Base-by-base conservation (phyloP, 371 early-diverging fungal genomes). In the Rhizopus sp. region DNA sequence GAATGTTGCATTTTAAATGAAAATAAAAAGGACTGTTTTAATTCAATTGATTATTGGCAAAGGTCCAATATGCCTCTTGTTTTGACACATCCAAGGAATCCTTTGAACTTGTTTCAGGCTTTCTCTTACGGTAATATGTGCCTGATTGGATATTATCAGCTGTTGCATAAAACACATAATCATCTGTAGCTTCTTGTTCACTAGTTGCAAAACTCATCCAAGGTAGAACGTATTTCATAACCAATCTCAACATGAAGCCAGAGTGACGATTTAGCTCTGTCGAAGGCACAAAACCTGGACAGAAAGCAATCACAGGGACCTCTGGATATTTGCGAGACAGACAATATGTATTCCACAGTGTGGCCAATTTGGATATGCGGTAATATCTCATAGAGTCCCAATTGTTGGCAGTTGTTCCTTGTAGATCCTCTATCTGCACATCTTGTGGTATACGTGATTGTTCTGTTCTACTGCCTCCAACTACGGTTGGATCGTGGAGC, bases 251-350 rank as follows among this genome's bases (percentile, higher is more conserved):
- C 1, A 63, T 1, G 32, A 57, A 63, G 6, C 55, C 33, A 4
- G 70, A 62, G 15, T 68, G 47, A 7, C 77, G 71, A 30, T 57
- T 56, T n/a, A 77, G 57, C 12, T 40, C 59, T 8, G 77, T 77
- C 1, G 69, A 59, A 23, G 77, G 77, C 7, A 77, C 77, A 67
- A 77, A 77, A 30, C 77, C 77, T 7, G 77, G 77, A 34, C 73
- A 77, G 23, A 77, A 62, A 0, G 65, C 62, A 17, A 53, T 32
- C 0, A 67, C 53, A n/a, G 62, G 35, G 5, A 68, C 33, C 4
- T 56, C 32, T 12, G 63, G 60, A 10, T 30, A 45, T 23, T 31
- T 47, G 15, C 62, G 33, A 7, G 57, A 56, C 35, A 77, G 37
- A 6, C 50, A 33, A 30, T 53, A 67, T 3, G 61, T 52, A 16